Evolutionary conservation across 2,329 filamentous ascomycete species (phyloP), one percentile per base, ranked within the genome.

Genomic region (Neurospora crassa): DNA sequence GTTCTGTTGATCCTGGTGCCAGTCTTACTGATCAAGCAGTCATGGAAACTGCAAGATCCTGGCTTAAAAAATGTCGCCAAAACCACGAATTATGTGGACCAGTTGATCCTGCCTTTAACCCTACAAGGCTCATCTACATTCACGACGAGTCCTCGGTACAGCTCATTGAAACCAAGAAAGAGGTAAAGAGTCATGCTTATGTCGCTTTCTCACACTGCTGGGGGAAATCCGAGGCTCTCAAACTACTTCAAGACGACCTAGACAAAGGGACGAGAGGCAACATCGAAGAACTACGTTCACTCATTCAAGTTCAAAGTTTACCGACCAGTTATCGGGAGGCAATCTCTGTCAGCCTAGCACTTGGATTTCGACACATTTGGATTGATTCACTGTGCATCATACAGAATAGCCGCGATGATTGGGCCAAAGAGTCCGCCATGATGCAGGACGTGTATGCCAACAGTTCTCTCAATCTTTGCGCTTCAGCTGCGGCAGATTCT

Each of bases 301-400:
- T 11, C 53, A 34, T 63, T 8, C 53, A 37, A 11, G 16, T 63
- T 11, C 24, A 63, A 63, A 7, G 14, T 37, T 37, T 63, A 37
- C 53, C 53, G 24, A 37, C 53, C 53, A 63, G 29, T 4, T 63
- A 63, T 63, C 29, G 16, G 53, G 53, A 63, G 8, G 53, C 14
- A 37, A 63, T 63, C 29, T 37, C 53, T 3, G 53, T 63, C 29
- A 63, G 53, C 29, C 29, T 63, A 63, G 59, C 70, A 14, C 41
- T 71, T 24, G 59, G 68, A 18, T 70, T 63, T 67, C 68, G 70
- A 3, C 68, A 71, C 68, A n/a, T 71, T 10, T 71, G 70, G 70
- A 71, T 71, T 34, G 70, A 71, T 11, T 70, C 69, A 2, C 40
- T 70, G 3, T 70, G 69, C 69, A 71, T 71, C 45, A 69, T 71